Evolutionary conservation across 1,284 basidiomycete genomes (phyloP), one percentile per base, ranked within the genome.

Genomic region (Sanghuangporus weigelae): DNA sequence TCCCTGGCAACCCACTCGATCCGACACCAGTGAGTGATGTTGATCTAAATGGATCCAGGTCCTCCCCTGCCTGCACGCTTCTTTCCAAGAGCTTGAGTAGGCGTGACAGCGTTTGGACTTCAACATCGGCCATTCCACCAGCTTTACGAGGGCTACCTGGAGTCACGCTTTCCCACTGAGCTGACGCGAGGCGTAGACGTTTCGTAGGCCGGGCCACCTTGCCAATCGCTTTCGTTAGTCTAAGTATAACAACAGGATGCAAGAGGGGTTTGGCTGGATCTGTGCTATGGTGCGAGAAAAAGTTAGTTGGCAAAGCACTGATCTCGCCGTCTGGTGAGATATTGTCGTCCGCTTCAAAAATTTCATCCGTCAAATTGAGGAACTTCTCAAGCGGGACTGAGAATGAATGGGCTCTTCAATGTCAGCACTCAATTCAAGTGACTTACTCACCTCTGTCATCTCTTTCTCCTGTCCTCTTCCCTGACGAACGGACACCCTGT

Each of bases 271-370:
- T 79, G 5, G 81, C 76, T 53, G 78, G 76, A 56, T 90, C 86
- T 14, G 74, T 68, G 0, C 88, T 87, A 12, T 85, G 74, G 1
- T 77, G 70, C 0, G 87, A 87, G 70, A 95, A 95, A 72, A 83
- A 91, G 3, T 86, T 83, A 23, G 76, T 69, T 10, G 86, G 81
- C 8, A 93, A 75, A 62, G 86, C 84, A 12, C 75, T 71, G 4
- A 78, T 67, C 46, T 84, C 81, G 1, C 84, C 77, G 64, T 91
- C 87, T 0, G 87, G 80, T 2, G 90, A 83, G 21, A 96, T 78
- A 0, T 83, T 74, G 71, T 96, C 95, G 71, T 96, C 91, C 0
- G 93, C 92, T 71, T 96, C 93, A 68, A 96, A 92, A 21, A 96
- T 84, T 63, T 96, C 93, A 66, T 96, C 93, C 1, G 96, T 77